phyloP scores from a whole-genome alignment of 192 early-diverging fungal genomes.

The Coemansia sp. region DNA sequence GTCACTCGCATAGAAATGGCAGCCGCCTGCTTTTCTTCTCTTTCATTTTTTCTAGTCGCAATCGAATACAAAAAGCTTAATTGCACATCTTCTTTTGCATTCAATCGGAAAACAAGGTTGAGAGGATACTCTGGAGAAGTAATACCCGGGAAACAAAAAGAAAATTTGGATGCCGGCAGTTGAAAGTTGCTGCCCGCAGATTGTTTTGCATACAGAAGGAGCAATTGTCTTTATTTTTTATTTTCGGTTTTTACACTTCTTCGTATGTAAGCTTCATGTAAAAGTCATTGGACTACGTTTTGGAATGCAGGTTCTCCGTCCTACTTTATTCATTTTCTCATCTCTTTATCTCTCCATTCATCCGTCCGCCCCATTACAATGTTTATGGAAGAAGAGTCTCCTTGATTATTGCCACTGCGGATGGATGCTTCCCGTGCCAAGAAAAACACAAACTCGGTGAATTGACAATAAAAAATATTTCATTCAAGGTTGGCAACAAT shows the following conservation, averaged over 20 bases:
- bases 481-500: too few species aligned
- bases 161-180: conserved; percentile 1
- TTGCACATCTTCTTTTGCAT: not conserved
- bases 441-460: not conserved
- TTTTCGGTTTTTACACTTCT: too few species aligned
- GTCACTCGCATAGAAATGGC: not conserved
- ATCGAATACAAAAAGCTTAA: too few species aligned
- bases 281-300: not conserved
- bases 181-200: not conserved
- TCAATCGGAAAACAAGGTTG: not conserved
- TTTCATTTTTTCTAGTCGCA: not conserved
- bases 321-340: not conserved
- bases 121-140: too few species aligned
- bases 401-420: not conserved
- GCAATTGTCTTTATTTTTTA: not conserved
- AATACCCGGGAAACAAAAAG: not conserved
- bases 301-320: not conserved
- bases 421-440: not conserved
- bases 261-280: not conserved
- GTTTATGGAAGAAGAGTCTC: not conserved
- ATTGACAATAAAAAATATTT: not conserved
- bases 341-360: too few species aligned
- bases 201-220: not conserved
- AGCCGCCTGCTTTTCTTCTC: not conserved
- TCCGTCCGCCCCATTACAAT: too few species aligned